Evolutionary conservation across 768 basidiomycete species (phyloP), one percentile per base, ranked within the genome.

Genomic region (Pilatotrama ljubarskyi): DNA sequence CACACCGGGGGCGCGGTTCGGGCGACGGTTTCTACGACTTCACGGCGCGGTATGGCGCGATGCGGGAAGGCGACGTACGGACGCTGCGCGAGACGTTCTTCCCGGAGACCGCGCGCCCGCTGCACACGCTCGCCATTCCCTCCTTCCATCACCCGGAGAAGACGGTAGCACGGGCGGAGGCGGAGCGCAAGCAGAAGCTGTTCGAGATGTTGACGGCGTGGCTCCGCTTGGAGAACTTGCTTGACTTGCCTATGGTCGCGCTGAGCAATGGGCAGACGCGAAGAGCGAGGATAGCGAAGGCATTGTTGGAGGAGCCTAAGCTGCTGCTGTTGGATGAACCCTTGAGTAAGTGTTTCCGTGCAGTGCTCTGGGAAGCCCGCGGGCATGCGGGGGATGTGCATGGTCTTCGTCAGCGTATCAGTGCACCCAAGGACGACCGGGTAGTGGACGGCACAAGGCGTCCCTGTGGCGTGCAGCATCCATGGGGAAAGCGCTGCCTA

Each of bases 221-320:
- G 47, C 79, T 98, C 70, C 80, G 81, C 9, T 75, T 98, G 40
- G 70, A 72, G 1, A 64, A 77, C 5, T 73, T 95, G 24, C 76
- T 98, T n/a, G 88, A 95, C 68, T 68, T 96, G 5, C 96, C 96
- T 0, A 70, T 91, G 4, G 79, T 98, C 8, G 91, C 91, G 0
- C 72, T 98, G 51, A 92, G 90, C 62, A 96, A 95, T 67, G 96
- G 96, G 0, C 95, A 99, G 76, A 98, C 88, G 29, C 77, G 95
- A 38, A 76, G 93, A 17, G 94, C 94, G 5, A 77, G 95, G 44
- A 90, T 99, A 47, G 79, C 91, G 9, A 84, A 87, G 63, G 90
- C 91, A 0, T 72, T 98, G 9, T 69, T 98, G 32, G 76, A 73
- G 17, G 78, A 82, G 44, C 93, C 94, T 0, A 81, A 87, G 61